Base-by-base conservation (phyloP, 257 asterid species). In the Oldenlandia corymbosa region DNA sequence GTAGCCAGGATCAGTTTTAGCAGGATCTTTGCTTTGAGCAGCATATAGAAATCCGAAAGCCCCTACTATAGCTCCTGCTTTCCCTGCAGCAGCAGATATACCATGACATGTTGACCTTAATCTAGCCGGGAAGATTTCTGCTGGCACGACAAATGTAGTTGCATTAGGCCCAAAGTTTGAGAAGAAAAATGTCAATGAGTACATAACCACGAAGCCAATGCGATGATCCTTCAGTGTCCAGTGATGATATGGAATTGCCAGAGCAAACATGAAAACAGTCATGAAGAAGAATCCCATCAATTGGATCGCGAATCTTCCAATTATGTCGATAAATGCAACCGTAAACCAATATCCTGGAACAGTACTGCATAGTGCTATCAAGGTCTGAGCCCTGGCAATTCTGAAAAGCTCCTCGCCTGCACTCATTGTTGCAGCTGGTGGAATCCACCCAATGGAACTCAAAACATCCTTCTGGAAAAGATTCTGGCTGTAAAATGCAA, bases 261-360 rank as follows among this genome's bases (percentile, higher is more conserved):
- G 43, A 11, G 61, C 61, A 18, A 56, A 31, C 61, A 56, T 56
- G 61, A 56, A 56, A 5, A 56, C 61, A 1, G 61, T 56, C 61
- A 56, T 56, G 61, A 56, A 56, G 43, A 56, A 56, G 61, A 56
- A 56, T 8, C 61, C 61, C 43, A 56, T 56, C 61, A 56, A 8
- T 20, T 56, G 61, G 43, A 56, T 56, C 26, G 61, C 43, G 18
- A 56, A 56, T 18, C 61, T 36, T 1, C 61, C 61, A 1, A 56
- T 56, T 0, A 56, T 31, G 43, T 56, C 61, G 7, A 56, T 56
- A 10, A 56, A 56, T 1, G 13, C 42, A 7, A 56, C 61, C 0
- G 61, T 68, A 36, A 70, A 70, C 70, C 75, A 70, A 12, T 64
- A 64, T 18, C 75, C 75, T 1, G 70, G 70, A 6, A 70, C 75